A percentile compares a stretch with the other conserved stretches of the same genome.
Evolutionary conservation across 1,284 basidiomycete species (phyloP).

Genomic region (Leccinum griseonigrum): DNA sequence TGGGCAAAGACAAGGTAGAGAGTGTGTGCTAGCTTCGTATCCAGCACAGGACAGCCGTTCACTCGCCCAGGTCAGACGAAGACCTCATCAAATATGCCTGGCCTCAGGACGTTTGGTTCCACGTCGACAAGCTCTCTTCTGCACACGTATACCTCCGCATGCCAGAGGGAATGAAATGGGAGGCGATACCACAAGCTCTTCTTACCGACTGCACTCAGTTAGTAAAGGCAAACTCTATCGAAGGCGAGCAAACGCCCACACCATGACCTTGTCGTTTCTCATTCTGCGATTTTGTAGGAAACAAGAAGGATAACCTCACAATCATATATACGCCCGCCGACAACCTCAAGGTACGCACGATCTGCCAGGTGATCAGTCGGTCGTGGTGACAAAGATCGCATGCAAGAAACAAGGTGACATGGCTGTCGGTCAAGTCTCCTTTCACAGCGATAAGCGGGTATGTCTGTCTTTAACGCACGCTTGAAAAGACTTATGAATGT

Average conservation of each 20-base stretch:
- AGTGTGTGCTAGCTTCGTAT: constrained; percentile 53
- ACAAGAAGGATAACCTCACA: constrained; percentile 93
- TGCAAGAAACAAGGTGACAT: constrained; percentile 92
- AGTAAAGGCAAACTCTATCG: constrained; percentile 97
- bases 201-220: constrained; percentile 89
- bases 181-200: constrained; percentile 77
- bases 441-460: constrained; percentile 87
- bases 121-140: constrained; percentile 89
- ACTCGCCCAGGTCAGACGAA: constrained; percentile 63
- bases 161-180: constrained; percentile 80
- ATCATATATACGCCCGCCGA: constrained; percentile 93
- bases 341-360: constrained; percentile 74
- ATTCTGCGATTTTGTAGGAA: constrained; percentile 53
- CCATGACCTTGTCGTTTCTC: not conserved
- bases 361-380: not conserved
- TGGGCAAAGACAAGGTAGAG: constrained; percentile 97
- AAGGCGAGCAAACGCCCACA: constrained; percentile 54
- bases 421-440: constrained; percentile 94
- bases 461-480: constrained; percentile 12
- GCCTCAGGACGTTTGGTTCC: constrained; percentile 80
- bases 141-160: constrained; percentile 94
- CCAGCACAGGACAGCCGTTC: constrained; percentile 8
- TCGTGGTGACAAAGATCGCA: constrained; percentile 5
- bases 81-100: constrained; percentile 91
- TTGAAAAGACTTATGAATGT: not conserved